A percentile compares a stretch with the other conserved stretches of the same genome.
These are phyloP conservation scores for Aspergillus sp. DNA, from an alignment of 2,329 filamentous ascomycete genomes.

Conservation along the genomic window DNA sequence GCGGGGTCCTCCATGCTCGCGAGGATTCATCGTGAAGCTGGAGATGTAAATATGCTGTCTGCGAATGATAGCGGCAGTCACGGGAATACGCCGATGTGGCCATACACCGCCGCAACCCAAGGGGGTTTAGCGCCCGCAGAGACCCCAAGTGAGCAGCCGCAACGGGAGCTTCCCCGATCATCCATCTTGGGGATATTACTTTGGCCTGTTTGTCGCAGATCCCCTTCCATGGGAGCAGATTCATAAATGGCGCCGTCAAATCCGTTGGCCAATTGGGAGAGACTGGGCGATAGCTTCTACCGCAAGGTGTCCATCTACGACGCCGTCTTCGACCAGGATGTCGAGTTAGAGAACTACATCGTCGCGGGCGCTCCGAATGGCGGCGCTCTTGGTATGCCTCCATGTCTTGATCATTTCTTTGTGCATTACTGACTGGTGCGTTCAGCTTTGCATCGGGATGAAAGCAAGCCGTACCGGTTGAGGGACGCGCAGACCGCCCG, in stretches of 20 bases:
- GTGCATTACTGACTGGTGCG: not conserved
- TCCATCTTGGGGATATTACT: not conserved
- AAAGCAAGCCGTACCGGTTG: slow-evolving; percentile 77
- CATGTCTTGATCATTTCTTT: not conserved
- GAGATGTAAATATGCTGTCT: no score
- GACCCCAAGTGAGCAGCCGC: slow-evolving; percentile 12
- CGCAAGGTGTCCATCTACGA: slow-evolving; percentile 93
- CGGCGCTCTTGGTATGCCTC: slow-evolving; percentile 76
- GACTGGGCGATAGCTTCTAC: slow-evolving; percentile 89
- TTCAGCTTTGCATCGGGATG: slow-evolving; percentile 84
- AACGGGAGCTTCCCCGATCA: slow-evolving; percentile 6
- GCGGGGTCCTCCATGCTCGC: slow-evolving; percentile 11
- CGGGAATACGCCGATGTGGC: not conserved
- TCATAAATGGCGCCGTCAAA: slow-evolving; percentile 49
- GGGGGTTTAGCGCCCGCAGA: slow-evolving; percentile 10
- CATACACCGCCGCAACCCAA: slow-evolving; percentile 1
- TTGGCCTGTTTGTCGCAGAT: not conserved
- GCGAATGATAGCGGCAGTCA: not conserved
- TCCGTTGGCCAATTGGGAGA: slow-evolving; percentile 89
- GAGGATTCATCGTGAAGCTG: not conserved
- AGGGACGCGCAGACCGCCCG: slow-evolving; percentile 69
- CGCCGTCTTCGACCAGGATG: slow-evolving; percentile 84
- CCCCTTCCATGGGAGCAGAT: not conserved
- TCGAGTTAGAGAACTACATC: slow-evolving; percentile 93
- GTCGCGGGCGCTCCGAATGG: slow-evolving; percentile 89